Conservation (phyloP, 768 basidiomycete genomes). For the Leucocoprinus leucothites region DNA sequence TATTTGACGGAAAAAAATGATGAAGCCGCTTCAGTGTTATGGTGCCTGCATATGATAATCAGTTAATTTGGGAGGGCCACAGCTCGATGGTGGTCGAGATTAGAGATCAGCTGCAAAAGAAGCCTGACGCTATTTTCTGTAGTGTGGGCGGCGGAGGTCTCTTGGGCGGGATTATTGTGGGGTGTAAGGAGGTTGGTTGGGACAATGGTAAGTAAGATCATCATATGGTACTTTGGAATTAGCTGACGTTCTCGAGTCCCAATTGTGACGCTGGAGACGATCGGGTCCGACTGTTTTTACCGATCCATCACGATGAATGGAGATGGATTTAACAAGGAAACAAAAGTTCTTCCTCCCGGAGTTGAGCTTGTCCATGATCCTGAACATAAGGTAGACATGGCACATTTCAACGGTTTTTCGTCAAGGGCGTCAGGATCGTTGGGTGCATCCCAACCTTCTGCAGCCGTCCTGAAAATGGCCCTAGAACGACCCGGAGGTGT, state of each 20-base stretch:
- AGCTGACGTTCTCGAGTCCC: slow-evolving; percentile 41
- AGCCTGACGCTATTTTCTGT: slow-evolving; percentile 74
- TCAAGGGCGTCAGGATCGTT: slow-evolving; percentile 68
- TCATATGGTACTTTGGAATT: background rate
- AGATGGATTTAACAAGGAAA: slow-evolving; percentile 28
- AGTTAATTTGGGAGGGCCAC: slow-evolving; percentile 71
- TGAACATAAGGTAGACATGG: slow-evolving; percentile 47
- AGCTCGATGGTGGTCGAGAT: slow-evolving; percentile 73
- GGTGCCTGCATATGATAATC: slow-evolving; percentile 71
- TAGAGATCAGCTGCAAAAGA: slow-evolving; percentile 43
- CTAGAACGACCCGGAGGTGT: slow-evolving; percentile 56
- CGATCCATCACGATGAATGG: slow-evolving; percentile 62
- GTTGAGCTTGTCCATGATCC: slow-evolving; percentile 38
- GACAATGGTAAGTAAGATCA: slow-evolving; percentile 49
- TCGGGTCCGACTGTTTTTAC: slow-evolving; percentile 73
- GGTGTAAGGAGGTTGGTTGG: slow-evolving; percentile 66
- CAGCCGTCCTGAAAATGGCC: slow-evolving; percentile 62
- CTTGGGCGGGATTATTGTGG: slow-evolving; percentile 64
- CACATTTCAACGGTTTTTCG: slow-evolving; percentile 53
- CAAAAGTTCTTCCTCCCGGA: slow-evolving; percentile 35
- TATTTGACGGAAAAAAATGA: background rate
- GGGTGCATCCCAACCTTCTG: slow-evolving; percentile 64
- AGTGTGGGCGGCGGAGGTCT: slow-evolving; percentile 77
- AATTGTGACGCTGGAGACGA: slow-evolving; percentile 65
- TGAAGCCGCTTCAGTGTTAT: slow-evolving; percentile 43